Conservation (phyloP, 331 rosid genomes). For the Arachis monticola region DNA sequence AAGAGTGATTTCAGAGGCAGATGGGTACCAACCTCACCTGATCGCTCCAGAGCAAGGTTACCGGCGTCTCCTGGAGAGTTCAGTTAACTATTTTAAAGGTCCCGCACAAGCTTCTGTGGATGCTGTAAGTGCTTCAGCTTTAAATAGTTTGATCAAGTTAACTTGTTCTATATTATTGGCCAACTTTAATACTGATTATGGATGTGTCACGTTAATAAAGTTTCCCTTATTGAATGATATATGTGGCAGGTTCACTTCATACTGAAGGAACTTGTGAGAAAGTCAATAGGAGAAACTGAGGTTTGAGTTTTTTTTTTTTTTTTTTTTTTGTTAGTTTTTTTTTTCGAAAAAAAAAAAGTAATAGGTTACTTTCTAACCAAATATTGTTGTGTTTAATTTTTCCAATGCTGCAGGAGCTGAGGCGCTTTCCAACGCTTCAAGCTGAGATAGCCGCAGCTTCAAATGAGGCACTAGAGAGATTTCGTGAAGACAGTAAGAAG, state of each 20-base stretch:
- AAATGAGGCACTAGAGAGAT: conserved; percentile 78
- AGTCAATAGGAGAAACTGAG: conserved; percentile 82
- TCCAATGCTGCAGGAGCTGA: conserved; percentile 77
- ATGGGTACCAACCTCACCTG: conserved; percentile 74
- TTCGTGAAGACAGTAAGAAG: conserved; percentile 83
- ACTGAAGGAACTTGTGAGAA: conserved; percentile 79
- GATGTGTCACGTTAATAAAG: neutral
- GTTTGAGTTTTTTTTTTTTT: conserved; percentile 5
- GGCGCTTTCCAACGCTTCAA: conserved; percentile 77
- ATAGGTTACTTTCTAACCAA: neutral
- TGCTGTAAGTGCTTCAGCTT: conserved; percentile 62
- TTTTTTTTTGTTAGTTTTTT: no score
- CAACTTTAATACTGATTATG: neutral
- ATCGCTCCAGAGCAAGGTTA: conserved; percentile 49
- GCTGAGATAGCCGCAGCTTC: conserved; percentile 75
- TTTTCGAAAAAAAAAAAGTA: no score
- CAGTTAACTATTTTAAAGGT: conserved; percentile 79
- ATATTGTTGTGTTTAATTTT: conserved; percentile 20
- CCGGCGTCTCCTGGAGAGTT: conserved; percentile 82
- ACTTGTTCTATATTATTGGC: conserved; percentile 15
- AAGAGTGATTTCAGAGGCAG: conserved; percentile 85
- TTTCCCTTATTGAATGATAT: conserved; percentile 6
- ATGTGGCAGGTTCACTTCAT: conserved; percentile 76
- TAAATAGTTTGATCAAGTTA: neutral
- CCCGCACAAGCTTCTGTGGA: conserved; percentile 95